Evolutionary conservation across 1,284 basidiomycete species (phyloP).

Genomic region (Sphagnurus paluster): DNA sequence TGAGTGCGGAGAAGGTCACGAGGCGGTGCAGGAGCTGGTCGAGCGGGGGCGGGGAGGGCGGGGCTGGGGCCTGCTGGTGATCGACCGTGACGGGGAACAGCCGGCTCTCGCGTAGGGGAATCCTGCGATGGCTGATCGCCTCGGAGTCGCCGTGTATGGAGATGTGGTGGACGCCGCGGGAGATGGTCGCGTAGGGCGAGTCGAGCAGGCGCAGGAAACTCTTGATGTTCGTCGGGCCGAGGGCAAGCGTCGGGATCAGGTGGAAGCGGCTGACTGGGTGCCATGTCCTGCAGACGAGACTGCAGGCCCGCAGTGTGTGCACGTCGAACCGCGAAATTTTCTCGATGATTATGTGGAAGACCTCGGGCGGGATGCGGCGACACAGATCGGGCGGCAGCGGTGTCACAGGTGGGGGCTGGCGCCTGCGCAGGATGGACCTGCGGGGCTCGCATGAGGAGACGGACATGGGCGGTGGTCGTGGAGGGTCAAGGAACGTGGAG

Average conservation of each 20-base stretch:
- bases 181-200: slow-evolving; percentile 18
- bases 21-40: slow-evolving; percentile 16
- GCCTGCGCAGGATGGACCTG: slow-evolving; percentile 21
- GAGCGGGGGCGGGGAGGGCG: too few species aligned
- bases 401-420: slow-evolving; percentile 17
- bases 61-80: too few species aligned
- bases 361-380: slow-evolving; percentile 19
- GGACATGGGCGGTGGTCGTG: slow-evolving; percentile 11
- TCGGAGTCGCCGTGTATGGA: slow-evolving; percentile 19
- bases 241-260: slow-evolving; percentile 16
- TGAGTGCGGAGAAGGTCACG: slow-evolving; percentile 18
- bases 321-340: slow-evolving; percentile 19
- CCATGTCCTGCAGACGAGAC: slow-evolving; percentile 21
- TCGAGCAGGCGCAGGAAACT: slow-evolving; percentile 20
- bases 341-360: slow-evolving; percentile 19
- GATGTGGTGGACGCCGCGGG: slow-evolving; percentile 18
- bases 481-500: slow-evolving; percentile 8
- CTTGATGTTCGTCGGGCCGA: slow-evolving; percentile 15
- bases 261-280: slow-evolving; percentile 16
- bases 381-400: slow-evolving; percentile 18
- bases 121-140: slow-evolving; percentile 18
- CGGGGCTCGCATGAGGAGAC: slow-evolving; percentile 11
- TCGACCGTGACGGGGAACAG: slow-evolving; percentile 8
- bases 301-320: slow-evolving; percentile 18
- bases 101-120: slow-evolving; percentile 14